Conservation (phyloP, 2,329 filamentous ascomycete species). For the Zymoseptoria crescenta region DNA sequence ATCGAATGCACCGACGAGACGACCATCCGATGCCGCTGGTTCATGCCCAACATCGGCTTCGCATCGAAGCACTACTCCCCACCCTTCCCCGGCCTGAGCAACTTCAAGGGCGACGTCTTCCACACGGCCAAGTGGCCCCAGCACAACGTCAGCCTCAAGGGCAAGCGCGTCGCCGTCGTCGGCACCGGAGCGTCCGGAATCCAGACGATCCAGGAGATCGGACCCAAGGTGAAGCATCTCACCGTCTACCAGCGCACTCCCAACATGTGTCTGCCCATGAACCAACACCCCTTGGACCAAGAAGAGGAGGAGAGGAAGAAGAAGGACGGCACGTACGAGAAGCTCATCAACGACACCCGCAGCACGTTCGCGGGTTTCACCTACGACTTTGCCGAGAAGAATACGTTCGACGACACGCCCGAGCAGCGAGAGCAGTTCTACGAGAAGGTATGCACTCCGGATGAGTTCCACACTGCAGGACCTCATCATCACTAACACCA, state of each 20-base stretch:
- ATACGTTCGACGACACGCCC: conserved; percentile 40
- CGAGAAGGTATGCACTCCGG: conserved; percentile 20
- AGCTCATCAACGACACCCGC: conserved; percentile 20
- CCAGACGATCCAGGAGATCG: conserved; percentile 55
- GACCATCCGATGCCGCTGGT: conserved; percentile 42
- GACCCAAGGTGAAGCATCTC: conserved; percentile 46
- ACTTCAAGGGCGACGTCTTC: conserved; percentile 50
- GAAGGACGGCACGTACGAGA: conserved; percentile 32
- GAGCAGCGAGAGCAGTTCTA: conserved; percentile 43
- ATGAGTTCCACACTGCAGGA: too few relatives aligned
- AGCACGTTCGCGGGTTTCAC: conserved; percentile 48
- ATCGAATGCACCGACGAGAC: conserved; percentile 47
- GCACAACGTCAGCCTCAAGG: conserved; percentile 45
- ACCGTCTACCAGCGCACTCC: conserved; percentile 46
- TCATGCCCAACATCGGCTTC: conserved; percentile 50
- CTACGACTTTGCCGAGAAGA: conserved; percentile 46
- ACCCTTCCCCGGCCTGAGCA: conserved; percentile 50
- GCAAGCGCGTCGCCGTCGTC: conserved; percentile 54
- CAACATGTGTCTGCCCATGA: conserved; percentile 57
- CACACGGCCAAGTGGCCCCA: conserved; percentile 49
- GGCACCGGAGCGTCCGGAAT: conserved; percentile 59
- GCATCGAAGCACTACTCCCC: conserved; percentile 54
- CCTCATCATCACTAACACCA: neutral
- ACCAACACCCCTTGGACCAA: conserved; percentile 36
- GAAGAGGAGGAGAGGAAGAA: conserved; percentile 44